These are phyloP conservation scores for Yamadazyma atlantica DNA, from an alignment of 1,139 yeast species.

Conservation along the genomic window DNA sequence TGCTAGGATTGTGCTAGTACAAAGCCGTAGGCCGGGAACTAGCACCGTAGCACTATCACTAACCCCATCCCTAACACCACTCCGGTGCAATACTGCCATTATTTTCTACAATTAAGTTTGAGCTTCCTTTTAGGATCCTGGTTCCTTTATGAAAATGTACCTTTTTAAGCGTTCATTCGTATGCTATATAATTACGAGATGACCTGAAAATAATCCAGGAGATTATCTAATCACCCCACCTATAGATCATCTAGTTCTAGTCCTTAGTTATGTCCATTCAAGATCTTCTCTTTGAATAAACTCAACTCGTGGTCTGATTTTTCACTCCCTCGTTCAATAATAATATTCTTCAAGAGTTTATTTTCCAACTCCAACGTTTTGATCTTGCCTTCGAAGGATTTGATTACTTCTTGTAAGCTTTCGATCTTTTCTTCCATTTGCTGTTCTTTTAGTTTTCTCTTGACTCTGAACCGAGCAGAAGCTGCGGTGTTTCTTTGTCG, in stretches of 20 bases:
- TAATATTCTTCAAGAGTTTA: conserved; percentile 56
- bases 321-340: conserved; percentile 58
- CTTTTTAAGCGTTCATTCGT: neutral
- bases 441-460: conserved; percentile 59
- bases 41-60: too few species aligned
- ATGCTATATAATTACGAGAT: too few species aligned
- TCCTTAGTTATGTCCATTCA: conserved; percentile 5
- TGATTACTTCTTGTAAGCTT: conserved; percentile 42
- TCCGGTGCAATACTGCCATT: too few species aligned
- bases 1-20: too few species aligned
- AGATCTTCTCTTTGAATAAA: conserved; percentile 35
- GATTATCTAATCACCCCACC: too few species aligned
- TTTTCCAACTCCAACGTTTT: conserved; percentile 75
- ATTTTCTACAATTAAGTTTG: too few species aligned
- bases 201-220: too few species aligned
- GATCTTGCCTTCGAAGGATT: conserved; percentile 41
- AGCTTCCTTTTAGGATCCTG: neutral
- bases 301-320: conserved; percentile 42
- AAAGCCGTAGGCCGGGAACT: too few species aligned
- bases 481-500: conserved; percentile 64
- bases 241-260: too few species aligned
- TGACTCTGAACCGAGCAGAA: conserved; percentile 59
- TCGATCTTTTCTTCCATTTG: conserved; percentile 54
- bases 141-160: neutral
- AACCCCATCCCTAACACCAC: too few species aligned